A percentile compares a stretch with the other conserved stretches of the same genome.
Conservation (phyloP, 1,139 yeast species). For the Lodderomyces theae region DNA sequence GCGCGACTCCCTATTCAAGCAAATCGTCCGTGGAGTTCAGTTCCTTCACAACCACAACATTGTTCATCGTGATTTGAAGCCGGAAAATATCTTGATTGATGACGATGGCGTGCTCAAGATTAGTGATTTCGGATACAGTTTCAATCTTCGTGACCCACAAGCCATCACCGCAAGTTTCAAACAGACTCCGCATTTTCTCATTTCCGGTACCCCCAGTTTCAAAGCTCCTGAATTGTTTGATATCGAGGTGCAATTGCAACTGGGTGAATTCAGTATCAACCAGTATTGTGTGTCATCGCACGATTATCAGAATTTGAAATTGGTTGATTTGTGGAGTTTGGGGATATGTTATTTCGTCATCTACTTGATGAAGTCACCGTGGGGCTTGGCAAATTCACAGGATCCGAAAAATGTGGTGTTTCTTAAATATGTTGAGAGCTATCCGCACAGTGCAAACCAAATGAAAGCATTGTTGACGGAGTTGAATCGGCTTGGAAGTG, state of each 20-base stretch:
- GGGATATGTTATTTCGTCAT: slow-evolving; percentile 50
- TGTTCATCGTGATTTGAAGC: slow-evolving; percentile 55
- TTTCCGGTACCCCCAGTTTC: slow-evolving; percentile 52
- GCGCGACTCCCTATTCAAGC: slow-evolving; percentile 48
- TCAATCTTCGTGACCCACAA: slow-evolving; percentile 26
- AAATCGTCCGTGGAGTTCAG: slow-evolving; percentile 44
- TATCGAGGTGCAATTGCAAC: slow-evolving; percentile 21
- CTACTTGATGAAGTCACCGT: slow-evolving; percentile 45
- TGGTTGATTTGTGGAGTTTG: slow-evolving; percentile 50
- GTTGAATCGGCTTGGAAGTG: slow-evolving; percentile 17
- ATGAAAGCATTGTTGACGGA: slow-evolving; percentile 20
- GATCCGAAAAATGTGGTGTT: slow-evolving; percentile 25
- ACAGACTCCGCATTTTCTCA: slow-evolving; percentile 26
- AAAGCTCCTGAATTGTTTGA: slow-evolving; percentile 54
- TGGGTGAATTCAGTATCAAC: slow-evolving; percentile 8
- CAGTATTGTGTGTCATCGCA: slow-evolving; percentile 9
- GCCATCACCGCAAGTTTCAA: slow-evolving; percentile 18
- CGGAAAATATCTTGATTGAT: slow-evolving; percentile 52
- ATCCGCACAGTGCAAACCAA: slow-evolving; percentile 21
- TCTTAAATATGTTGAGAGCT: slow-evolving; percentile 21
- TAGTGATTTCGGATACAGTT: slow-evolving; percentile 53
- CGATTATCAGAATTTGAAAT: slow-evolving; percentile 12
- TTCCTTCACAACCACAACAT: slow-evolving; percentile 43
- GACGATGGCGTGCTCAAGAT: slow-evolving; percentile 43
- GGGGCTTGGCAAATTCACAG: slow-evolving; percentile 36